Conservation (phyloP, 257 asterid genomes). For the Scutellaria baicalensis region DNA sequence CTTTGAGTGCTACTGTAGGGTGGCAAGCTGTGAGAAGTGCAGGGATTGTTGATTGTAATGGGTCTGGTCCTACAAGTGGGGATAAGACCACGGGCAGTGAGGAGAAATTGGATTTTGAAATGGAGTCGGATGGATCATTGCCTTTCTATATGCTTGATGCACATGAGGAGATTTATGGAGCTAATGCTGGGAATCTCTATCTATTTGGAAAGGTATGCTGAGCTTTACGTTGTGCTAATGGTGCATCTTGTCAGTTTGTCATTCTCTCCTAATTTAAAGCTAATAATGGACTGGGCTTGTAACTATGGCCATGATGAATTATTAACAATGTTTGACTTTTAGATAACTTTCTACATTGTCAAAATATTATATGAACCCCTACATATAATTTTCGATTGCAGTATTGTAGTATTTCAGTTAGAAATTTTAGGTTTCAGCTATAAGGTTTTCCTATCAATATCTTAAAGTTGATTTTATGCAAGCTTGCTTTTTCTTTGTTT, state of each 20-base stretch:
- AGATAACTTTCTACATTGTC: not conserved
- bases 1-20: slow-evolving; percentile 65
- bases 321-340: not conserved
- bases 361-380: not conserved
- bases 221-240: not conserved
- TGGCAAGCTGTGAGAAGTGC: slow-evolving; percentile 67
- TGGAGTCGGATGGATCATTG: slow-evolving; percentile 72
- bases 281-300: not conserved
- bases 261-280: slow-evolving; percentile 3
- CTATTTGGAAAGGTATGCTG: slow-evolving; percentile 86
- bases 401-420: not conserved
- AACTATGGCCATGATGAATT: not conserved
- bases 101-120: slow-evolving; percentile 59
- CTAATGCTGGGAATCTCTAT: slow-evolving; percentile 68
- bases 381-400: not conserved
- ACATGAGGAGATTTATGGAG: slow-evolving; percentile 72
- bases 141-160: slow-evolving; percentile 91
- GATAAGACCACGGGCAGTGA: slow-evolving; percentile 30
- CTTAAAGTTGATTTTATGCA: not conserved
- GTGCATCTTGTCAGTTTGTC: slow-evolving; percentile 2
- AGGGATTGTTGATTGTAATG: slow-evolving; percentile 30
- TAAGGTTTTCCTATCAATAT: not conserved
- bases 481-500: not conserved
- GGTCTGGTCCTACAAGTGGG: slow-evolving; percentile 9
- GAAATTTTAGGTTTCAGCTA: not conserved